Conservation (phyloP, 2,329 filamentous ascomycete genomes). For the Fulvia fulva region DNA sequence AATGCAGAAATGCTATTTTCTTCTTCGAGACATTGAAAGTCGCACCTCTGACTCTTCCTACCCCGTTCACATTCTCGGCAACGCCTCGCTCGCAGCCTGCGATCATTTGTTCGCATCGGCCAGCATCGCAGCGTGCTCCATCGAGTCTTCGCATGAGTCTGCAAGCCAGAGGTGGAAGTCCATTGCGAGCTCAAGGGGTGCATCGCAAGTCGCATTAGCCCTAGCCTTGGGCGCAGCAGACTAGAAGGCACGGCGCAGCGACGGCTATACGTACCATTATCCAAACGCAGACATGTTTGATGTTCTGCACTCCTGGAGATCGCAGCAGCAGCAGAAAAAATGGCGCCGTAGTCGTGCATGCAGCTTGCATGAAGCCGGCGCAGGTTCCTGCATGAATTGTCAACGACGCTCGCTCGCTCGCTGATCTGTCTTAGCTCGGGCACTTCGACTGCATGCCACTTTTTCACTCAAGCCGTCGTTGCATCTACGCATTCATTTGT, state of each 20-base stretch:
- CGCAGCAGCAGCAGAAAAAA: background rate
- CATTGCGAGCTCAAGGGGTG: background rate
- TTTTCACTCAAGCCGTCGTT: background rate
- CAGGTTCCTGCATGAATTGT: background rate
- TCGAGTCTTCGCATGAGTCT: background rate
- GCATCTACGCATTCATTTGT: too few relatives aligned
- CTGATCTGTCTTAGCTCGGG: background rate
- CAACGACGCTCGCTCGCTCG: background rate
- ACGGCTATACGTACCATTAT: background rate
- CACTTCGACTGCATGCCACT: background rate
- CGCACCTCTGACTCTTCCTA: background rate
- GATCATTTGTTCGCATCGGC: background rate
- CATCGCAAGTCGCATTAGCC: background rate
- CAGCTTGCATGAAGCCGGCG: background rate
- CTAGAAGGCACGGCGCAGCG: background rate
- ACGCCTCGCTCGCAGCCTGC: background rate
- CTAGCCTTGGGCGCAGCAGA: background rate
- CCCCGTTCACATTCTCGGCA: background rate
- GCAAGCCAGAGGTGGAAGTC: background rate
- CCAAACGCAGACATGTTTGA: background rate
- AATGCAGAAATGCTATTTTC: background rate
- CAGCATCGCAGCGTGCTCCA: background rate
- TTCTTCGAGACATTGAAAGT: background rate
- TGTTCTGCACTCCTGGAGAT: constrained; percentile 1
- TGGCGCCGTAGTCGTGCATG: background rate